These are phyloP conservation scores for Tuber calosporum DNA, from an alignment of 495 filamentous ascomycete genomes.

Conservation along the genomic window DNA sequence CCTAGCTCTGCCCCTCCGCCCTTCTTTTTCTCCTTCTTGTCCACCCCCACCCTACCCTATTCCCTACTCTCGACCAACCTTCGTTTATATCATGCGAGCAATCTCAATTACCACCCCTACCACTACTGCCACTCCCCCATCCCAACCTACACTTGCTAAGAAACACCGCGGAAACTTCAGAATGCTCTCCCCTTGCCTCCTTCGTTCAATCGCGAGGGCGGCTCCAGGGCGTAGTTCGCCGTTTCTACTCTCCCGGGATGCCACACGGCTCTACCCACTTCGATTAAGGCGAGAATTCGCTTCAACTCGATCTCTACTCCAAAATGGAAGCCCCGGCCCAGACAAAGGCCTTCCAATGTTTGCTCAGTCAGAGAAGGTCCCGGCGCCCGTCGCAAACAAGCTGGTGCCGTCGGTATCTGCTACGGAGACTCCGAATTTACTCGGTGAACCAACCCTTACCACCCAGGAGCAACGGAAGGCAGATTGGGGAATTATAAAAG, in stretches of 20 bases:
- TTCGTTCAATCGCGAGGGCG: constrained; percentile 31
- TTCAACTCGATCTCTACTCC: constrained; percentile 7
- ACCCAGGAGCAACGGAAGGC: constrained; percentile 88
- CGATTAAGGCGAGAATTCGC: constrained; percentile 16
- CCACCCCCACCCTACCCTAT: neutral
- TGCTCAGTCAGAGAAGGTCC: neutral
- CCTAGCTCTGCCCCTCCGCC: constrained; percentile 2
- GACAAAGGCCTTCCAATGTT: neutral
- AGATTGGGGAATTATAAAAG: constrained; percentile 97
- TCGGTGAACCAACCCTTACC: constrained; percentile 37
- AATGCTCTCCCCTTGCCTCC: constrained; percentile 33
- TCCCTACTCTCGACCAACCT: neutral
- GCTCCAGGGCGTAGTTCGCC: constrained; percentile 7
- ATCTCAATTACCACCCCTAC: neutral
- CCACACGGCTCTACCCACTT: neutral
- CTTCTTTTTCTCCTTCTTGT: neutral
- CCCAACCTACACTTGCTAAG: constrained; percentile 7
- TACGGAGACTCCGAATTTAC: constrained; percentile 11
- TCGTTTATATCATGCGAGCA: neutral
- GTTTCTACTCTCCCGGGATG: constrained; percentile 6
- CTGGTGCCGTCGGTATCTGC: neutral
- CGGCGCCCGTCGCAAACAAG: neutral
- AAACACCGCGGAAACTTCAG: neutral
- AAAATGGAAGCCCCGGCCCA: neutral
- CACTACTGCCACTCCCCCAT: neutral